These are phyloP conservation scores for Dionaea muscipula DNA, from an alignment of 179 eudicot genomes.

Conservation along the genomic window DNA sequence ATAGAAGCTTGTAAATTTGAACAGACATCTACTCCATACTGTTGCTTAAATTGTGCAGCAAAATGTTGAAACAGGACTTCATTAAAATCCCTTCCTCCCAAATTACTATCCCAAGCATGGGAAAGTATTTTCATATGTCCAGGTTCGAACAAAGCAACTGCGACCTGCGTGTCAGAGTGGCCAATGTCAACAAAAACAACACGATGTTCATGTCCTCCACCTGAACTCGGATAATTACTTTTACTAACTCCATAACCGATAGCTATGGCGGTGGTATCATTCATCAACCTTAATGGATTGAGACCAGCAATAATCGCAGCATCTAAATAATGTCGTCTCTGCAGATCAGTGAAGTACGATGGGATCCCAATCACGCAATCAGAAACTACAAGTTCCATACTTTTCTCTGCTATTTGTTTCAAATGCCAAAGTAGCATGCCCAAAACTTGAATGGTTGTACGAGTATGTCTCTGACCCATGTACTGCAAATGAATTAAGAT, in stretches of 20 bases:
- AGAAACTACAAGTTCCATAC: slow-evolving; percentile 58
- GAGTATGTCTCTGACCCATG: slow-evolving; percentile 45
- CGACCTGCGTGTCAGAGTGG: slow-evolving; percentile 69
- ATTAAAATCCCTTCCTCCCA: slow-evolving; percentile 89
- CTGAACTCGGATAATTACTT: slow-evolving; percentile 44
- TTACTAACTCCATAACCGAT: slow-evolving; percentile 77
- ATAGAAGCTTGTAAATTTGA: slow-evolving; percentile 82
- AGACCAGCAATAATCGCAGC: slow-evolving; percentile 77
- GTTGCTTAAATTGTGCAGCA: slow-evolving; percentile 67
- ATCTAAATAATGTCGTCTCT: slow-evolving; percentile 62
- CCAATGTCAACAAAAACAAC: slow-evolving; percentile 78
- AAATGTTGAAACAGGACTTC: slow-evolving; percentile 77
- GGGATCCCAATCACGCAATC: slow-evolving; percentile 87
- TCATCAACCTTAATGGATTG: slow-evolving; percentile 55
- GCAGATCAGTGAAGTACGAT: slow-evolving; percentile 73
- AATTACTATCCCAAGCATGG: slow-evolving; percentile 60
- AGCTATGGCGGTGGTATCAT: slow-evolving; percentile 81
- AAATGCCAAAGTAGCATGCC: slow-evolving; percentile 67
- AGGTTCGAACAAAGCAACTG: slow-evolving; percentile 67
- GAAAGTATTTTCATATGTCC: slow-evolving; percentile 74
- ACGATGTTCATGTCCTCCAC: slow-evolving; percentile 23
- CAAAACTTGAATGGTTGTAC: slow-evolving; percentile 60
- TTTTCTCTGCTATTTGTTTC: slow-evolving; percentile 69
- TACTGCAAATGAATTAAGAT: slow-evolving; percentile 58
- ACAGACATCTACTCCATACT: slow-evolving; percentile 71